Conservation (phyloP, 331 rosid species). For the Rhamnella rubrinervis region DNA sequence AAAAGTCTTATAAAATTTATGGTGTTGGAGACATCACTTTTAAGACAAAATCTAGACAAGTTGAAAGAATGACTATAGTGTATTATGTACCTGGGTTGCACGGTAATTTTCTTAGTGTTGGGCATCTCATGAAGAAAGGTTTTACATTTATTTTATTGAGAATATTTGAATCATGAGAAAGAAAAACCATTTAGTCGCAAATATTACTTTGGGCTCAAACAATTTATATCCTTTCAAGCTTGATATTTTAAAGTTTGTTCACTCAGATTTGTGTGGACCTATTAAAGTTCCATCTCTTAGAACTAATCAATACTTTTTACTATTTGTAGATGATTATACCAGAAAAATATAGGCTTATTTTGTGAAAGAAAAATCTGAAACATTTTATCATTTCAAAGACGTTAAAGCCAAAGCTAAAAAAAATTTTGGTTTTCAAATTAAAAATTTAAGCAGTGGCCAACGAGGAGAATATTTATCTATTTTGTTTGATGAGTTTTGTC, state of each 20-base stretch:
- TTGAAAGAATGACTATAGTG: no score
- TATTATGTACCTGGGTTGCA: not conserved
- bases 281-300: not conserved
- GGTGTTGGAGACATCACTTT: not conserved
- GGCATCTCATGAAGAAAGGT: not conserved
- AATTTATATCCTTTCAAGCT: no score
- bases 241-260: not conserved
- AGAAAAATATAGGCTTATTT: not conserved
- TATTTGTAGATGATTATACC: not conserved
- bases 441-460: not conserved
- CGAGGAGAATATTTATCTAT: not conserved
- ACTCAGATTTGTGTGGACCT: not conserved
- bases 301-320: no score
- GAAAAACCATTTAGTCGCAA: no score
- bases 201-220: no score
- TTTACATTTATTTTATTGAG: not conserved
- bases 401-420: not conserved
- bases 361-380: not conserved
- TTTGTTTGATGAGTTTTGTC: no score
- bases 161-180: no score
- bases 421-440: no score
- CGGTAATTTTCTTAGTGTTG: not conserved
- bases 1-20: not conserved
- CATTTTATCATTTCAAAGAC: not conserved
- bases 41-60: not conserved